Evolutionary conservation across 1,139 yeast species (phyloP).

Genomic region (Zygoascus meyerae): DNA sequence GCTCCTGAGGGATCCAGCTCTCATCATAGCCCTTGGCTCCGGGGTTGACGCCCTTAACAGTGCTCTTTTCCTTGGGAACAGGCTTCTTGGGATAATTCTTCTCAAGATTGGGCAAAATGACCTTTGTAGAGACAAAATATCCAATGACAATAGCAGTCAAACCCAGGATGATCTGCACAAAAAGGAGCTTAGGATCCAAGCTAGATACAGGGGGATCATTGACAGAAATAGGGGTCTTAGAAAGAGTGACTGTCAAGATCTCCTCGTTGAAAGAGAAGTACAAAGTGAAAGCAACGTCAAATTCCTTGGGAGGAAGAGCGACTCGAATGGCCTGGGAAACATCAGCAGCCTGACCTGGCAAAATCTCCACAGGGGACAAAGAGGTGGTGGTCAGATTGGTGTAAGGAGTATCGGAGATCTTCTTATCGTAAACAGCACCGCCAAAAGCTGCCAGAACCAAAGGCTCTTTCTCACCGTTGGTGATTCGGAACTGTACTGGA

Average conservation of each 20-base stretch:
- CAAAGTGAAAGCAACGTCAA: constrained; percentile 55
- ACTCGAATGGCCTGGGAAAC: constrained; percentile 32
- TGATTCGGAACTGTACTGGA: constrained; percentile 49
- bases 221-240: constrained; percentile 53
- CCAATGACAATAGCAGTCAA: constrained; percentile 47
- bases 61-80: constrained; percentile 25
- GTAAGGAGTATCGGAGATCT: constrained; percentile 35
- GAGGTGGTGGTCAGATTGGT: constrained; percentile 67
- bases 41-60: constrained; percentile 26
- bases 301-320: constrained; percentile 53
- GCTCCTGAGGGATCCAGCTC: constrained; percentile 54
- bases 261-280: constrained; percentile 47
- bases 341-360: constrained; percentile 50
- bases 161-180: constrained; percentile 52
- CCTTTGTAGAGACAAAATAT: constrained; percentile 43
- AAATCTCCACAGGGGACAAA: constrained; percentile 59
- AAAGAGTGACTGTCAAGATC: constrained; percentile 50
- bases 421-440: constrained; percentile 55
- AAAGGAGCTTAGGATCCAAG: constrained; percentile 65
- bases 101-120: constrained; percentile 40
- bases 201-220: constrained; percentile 63
- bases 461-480: constrained; percentile 52
- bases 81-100: constrained; percentile 18
- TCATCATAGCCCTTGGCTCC: constrained; percentile 38
- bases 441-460: constrained; percentile 65